These are phyloP conservation scores for Beauveria rudraprayagi DNA, from an alignment of 2,329 filamentous ascomycete species.

Conservation along the genomic window DNA sequence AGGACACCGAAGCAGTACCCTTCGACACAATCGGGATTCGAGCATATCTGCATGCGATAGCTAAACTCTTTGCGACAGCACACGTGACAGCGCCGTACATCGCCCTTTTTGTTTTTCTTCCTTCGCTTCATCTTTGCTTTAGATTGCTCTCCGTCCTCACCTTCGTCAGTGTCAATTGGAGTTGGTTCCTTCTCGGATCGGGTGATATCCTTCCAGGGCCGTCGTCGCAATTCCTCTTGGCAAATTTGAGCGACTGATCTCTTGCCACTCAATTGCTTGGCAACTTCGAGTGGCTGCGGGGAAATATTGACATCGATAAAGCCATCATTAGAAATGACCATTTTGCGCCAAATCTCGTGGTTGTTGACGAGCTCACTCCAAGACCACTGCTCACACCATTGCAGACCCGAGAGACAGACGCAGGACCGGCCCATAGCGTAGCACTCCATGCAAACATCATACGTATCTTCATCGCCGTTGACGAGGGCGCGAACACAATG, in stretches of 20 bases:
- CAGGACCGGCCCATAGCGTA: conserved; percentile 97
- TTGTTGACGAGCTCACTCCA: conserved; percentile 71
- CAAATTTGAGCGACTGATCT: conserved; percentile 89
- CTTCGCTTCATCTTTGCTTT: conserved; percentile 53
- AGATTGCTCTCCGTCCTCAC: conserved; percentile 56
- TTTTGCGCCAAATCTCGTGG: conserved; percentile 74
- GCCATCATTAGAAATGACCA: conserved; percentile 67
- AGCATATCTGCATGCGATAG: conserved; percentile 81
- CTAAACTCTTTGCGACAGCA: conserved; percentile 71
- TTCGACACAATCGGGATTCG: conserved; percentile 57
- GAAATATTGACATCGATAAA: conserved; percentile 57
- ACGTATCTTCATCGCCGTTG: conserved; percentile 69
- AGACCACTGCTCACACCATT: conserved; percentile 88
- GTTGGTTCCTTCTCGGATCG: conserved; percentile 45
- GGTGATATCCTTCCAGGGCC: conserved; percentile 77
- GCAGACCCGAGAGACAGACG: conserved; percentile 73
- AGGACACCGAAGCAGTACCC: conserved; percentile 91
- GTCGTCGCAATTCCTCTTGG: conserved; percentile 71
- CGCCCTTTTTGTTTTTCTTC: conserved; percentile 45
- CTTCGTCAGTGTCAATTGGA: conserved; percentile 43
- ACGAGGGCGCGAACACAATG: conserved; percentile 63
- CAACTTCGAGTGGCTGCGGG: conserved; percentile 63
- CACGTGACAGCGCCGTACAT: conserved; percentile 64
- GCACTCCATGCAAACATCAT: conserved; percentile 97
- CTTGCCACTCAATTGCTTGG: conserved; percentile 56